phyloP scores from a whole-genome alignment of 2,329 filamentous ascomycete species.

The Periconia sp. region DNA sequence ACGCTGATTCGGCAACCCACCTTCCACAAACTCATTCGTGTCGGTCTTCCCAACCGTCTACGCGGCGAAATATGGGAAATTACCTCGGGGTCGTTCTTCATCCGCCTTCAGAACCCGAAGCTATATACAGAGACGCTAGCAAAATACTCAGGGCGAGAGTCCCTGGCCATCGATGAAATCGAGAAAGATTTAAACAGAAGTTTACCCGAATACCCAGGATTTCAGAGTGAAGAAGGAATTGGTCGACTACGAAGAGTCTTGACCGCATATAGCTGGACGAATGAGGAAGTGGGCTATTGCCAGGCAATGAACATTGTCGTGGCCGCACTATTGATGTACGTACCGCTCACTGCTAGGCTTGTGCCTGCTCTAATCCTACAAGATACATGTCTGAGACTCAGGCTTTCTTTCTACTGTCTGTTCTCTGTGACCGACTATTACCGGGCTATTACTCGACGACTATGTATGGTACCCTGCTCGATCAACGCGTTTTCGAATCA shows the following conservation, averaged over 20 bases:
- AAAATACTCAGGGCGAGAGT: constrained; percentile 84
- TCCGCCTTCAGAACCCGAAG: constrained; percentile 83
- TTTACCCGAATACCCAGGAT: constrained; percentile 95
- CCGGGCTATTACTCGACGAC: constrained; percentile 98
- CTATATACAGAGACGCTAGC: constrained; percentile 83
- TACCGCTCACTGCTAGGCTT: constrained; percentile 21
- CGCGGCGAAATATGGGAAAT: constrained; percentile 96
- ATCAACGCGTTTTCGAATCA: constrained; percentile 97
- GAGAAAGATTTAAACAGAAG: constrained; percentile 98
- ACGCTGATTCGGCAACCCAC: constrained; percentile 94
- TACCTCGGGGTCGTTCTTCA: constrained; percentile 87
- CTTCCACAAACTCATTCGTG: constrained; percentile 95
- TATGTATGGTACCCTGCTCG: constrained; percentile 97
- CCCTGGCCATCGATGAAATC: constrained; percentile 96
- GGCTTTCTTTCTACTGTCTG: constrained; percentile 91
- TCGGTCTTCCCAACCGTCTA: constrained; percentile 90
- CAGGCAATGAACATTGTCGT: constrained; percentile 99
- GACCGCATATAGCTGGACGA: constrained; percentile 97
- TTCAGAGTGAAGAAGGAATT: constrained; percentile 95
- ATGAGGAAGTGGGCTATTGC: constrained; percentile 95
- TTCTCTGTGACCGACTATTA: constrained; percentile 88
- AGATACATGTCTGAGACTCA: constrained; percentile 95
- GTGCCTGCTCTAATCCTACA: constrained; percentile 32
- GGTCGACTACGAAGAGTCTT: constrained; percentile 85
- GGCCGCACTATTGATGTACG: constrained; percentile 87